phyloP scores from a whole-genome alignment of 768 basidiomycete genomes.

The Mycena latifolia region DNA sequence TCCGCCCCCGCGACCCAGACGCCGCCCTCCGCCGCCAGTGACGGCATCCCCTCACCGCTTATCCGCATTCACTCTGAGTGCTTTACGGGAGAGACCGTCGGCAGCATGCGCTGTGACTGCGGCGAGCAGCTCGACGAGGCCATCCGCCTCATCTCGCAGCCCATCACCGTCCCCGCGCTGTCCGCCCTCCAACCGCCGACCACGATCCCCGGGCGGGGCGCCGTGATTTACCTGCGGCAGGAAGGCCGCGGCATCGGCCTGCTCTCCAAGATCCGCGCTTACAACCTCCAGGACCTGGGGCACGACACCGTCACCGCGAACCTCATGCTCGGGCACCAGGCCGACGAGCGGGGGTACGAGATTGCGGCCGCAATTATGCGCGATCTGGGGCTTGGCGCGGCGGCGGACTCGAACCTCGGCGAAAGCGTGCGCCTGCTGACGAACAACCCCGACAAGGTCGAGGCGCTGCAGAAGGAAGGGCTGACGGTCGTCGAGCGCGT shows the following conservation, averaged over 20 bases:
- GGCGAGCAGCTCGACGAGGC: slow-evolving; percentile 99
- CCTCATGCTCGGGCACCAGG: slow-evolving; percentile 92
- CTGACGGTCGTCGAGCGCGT: slow-evolving; percentile 87
- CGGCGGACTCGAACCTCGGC: slow-evolving; percentile 32
- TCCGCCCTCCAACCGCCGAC: slow-evolving; percentile 43
- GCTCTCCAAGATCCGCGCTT: slow-evolving; percentile 95
- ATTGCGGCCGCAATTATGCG: slow-evolving; percentile 91
- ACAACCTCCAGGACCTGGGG: slow-evolving; percentile 97
- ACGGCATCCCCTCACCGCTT: slow-evolving; percentile 76
- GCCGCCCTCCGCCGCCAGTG: slow-evolving; percentile 31
- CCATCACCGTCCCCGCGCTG: slow-evolving; percentile 63
- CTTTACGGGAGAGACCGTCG: slow-evolving; percentile 98
- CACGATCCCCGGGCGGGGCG: slow-evolving; percentile 88
- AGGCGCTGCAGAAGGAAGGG: slow-evolving; percentile 87
- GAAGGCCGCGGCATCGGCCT: slow-evolving; percentile 98
- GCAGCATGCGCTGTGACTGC: slow-evolving; percentile 98
- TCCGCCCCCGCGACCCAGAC: slow-evolving; percentile 52
- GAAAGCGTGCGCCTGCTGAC: slow-evolving; percentile 86
- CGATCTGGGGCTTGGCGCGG: slow-evolving; percentile 79
- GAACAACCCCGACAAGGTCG: slow-evolving; percentile 98
- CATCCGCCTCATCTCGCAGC: slow-evolving; percentile 87
- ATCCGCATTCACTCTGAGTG: slow-evolving; percentile 98
- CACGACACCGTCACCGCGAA: slow-evolving; percentile 99
- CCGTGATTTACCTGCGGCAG: slow-evolving; percentile 94
- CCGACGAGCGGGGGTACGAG: slow-evolving; percentile 95